These are phyloP conservation scores for Bifiguratus adelaidae DNA, from an alignment of 192 early-diverging fungal species.

Conservation along the genomic window DNA sequence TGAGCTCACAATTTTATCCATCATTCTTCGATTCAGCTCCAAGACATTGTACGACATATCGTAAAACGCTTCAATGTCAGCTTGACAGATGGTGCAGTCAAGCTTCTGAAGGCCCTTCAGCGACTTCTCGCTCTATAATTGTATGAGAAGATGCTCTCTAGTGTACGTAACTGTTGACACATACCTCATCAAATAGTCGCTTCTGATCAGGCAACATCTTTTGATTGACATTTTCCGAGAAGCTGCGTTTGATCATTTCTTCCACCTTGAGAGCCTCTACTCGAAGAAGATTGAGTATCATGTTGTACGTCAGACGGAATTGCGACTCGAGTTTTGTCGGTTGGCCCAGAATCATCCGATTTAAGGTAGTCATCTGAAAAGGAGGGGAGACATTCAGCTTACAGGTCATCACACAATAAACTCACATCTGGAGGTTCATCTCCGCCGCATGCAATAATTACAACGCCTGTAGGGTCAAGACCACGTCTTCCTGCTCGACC, in stretches of 20 bases:
- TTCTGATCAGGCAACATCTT: constrained; percentile 78
- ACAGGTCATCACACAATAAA: background rate
- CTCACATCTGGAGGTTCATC: constrained; percentile 37
- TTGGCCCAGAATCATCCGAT: constrained; percentile 75
- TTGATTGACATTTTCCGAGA: constrained; percentile 88
- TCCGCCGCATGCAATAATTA: constrained; percentile 70
- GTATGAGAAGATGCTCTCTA: background rate
- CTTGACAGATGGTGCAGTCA: constrained; percentile 70
- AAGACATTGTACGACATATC: constrained; percentile 45
- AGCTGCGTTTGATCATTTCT: constrained; percentile 97
- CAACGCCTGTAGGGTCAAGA: constrained; percentile 82
- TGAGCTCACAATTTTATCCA: constrained; percentile 40
- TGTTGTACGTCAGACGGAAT: constrained; percentile 95
- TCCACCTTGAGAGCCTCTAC: constrained; percentile 93
- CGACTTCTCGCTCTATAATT: constrained; percentile 39
- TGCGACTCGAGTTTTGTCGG: constrained; percentile 89
- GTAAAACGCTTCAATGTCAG: constrained; percentile 68
- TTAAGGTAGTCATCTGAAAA: constrained; percentile 33
- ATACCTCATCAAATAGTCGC: constrained; percentile 50
- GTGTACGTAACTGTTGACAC: background rate
- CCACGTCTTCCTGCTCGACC: constrained; percentile 95
- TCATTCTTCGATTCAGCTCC: constrained; percentile 35
- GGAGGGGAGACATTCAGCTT: background rate
- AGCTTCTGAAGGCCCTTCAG: constrained; percentile 52
- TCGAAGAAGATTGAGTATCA: constrained; percentile 94